These are phyloP conservation scores for Termitomyces sp. DNA, from an alignment of 768 basidiomycete genomes.

Conservation along the genomic window DNA sequence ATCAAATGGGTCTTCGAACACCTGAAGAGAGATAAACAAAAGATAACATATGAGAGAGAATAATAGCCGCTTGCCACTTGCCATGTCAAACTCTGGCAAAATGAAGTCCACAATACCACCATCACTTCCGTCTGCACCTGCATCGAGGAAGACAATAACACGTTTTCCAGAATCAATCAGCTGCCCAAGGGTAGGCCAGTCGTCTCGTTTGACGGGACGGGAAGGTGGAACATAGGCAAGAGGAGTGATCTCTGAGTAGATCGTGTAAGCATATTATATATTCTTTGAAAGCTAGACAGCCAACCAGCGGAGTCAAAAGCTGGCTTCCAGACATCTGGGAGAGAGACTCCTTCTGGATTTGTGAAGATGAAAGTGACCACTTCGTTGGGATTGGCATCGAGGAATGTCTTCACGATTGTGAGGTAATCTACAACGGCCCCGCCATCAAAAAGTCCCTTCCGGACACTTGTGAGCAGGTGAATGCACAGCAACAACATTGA, in stretches of 20 bases:
- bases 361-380: conserved; percentile 65
- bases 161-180: conserved; percentile 56
- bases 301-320: conserved; percentile 48
- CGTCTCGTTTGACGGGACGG: conserved; percentile 35
- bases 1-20: conserved; percentile 8
- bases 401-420: conserved; percentile 48
- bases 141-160: conserved; percentile 41
- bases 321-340: conserved; percentile 47
- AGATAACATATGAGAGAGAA: not conserved
- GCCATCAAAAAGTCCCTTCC: conserved; percentile 48
- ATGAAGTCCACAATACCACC: conserved; percentile 12
- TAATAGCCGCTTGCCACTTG: not conserved
- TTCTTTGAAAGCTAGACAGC: not conserved
- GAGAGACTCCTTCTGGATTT: conserved; percentile 54
- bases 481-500: not conserved
- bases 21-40: not conserved
- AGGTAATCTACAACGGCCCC: conserved; percentile 50
- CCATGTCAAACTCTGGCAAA: conserved; percentile 14
- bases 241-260: conserved; percentile 33
- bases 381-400: conserved; percentile 61
- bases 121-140: conserved; percentile 9
- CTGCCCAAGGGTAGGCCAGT: conserved; percentile 64
- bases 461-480: not conserved
- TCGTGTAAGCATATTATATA: not conserved
- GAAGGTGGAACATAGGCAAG: conserved; percentile 52